Evolutionary conservation across 768 basidiomycete species (phyloP), one percentile per base, ranked within the genome.

Genomic region (Agaricus bisporus): DNA sequence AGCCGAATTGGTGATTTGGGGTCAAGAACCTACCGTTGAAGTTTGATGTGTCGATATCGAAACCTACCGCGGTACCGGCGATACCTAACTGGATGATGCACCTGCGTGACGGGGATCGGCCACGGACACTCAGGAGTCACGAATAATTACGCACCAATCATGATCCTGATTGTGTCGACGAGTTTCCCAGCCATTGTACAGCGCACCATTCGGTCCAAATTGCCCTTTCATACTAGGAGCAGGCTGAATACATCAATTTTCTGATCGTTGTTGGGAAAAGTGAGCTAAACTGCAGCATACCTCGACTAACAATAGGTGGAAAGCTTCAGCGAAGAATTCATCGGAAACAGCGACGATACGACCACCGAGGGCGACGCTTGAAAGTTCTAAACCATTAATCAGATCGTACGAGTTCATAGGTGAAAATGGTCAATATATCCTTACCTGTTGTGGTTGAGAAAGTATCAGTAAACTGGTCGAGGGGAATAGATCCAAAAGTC

Each of bases 121-220:
- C 14, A 10, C 12, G 48, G 25, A 10, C 7, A 20, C 28, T n/a
- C 12, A 32, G 15, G 35, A 26, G n/a, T 32, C 14, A 50, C 9
- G 45, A 18, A 38, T 15, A 49, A 35, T n/a, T n/a, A 28, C 43
- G 47, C 59, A 92, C 95, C 97, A 98, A 67, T 99, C 97, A 62
- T 85, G 81, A 1, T 77, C 63, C 1, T 88, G 83, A 68, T 97
- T 98, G 68, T 99, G 97, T 60, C 97, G 73, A 39, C 93, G 74
- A 25, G 78, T 80, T 67, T 99, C 97, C 97, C 97, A 99, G 49
- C 95, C 97, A 59, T 86, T 91, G 68, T 78, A 98, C 20, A 98
- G 70, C 0, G 95, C 95, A 20, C 97, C 97, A 39, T 94, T 95
- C 2, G 93, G 90, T 6, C 95, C 95, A 61, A 94, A 99, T 60